A percentile compares a stretch with the other conserved stretches of the same genome.
Evolutionary conservation across 2,329 filamentous ascomycete species (phyloP).

Genomic region (Cladophialophora carrionii): DNA sequence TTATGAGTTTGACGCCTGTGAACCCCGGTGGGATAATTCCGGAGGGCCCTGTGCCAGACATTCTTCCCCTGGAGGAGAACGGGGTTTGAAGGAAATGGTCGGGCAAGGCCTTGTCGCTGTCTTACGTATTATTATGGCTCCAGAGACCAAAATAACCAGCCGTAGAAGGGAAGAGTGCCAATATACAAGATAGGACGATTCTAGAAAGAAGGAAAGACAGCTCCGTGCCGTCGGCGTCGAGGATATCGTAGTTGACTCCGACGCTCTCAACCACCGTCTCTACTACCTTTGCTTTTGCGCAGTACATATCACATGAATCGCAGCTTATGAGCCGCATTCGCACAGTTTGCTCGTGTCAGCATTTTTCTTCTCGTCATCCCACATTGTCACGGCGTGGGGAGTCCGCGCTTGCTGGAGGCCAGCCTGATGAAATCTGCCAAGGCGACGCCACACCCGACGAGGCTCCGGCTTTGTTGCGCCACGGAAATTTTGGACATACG

Average conservation of each 20-base stretch:
- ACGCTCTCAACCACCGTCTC: background rate
- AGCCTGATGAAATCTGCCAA: background rate
- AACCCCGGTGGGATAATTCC: constrained; percentile 29
- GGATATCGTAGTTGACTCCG: background rate
- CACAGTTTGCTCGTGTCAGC: background rate
- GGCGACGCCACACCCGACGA: background rate
- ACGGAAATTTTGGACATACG: background rate
- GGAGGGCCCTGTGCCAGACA: constrained; percentile 30
- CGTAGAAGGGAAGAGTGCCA: background rate
- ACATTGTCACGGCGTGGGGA: background rate
- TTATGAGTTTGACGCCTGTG: constrained; percentile 20
- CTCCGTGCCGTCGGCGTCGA: background rate
- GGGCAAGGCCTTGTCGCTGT: background rate
- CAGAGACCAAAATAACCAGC: background rate
- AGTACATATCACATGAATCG: background rate
- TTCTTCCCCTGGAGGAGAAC: constrained; percentile 23
- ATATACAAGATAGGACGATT: background rate
- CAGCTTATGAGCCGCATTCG: background rate
- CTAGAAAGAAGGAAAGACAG: background rate
- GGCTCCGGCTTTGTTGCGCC: background rate
- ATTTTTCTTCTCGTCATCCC: background rate
- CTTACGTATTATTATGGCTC: background rate
- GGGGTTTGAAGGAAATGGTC: constrained; percentile 3
- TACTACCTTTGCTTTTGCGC: background rate
- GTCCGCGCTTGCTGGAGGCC: too few relatives aligned